A percentile compares a stretch with the other conserved stretches of the same genome.
These are phyloP conservation scores for Nannochloropsis oceanica DNA, from an alignment of 108 stramenopile species.

Conservation along the genomic window DNA sequence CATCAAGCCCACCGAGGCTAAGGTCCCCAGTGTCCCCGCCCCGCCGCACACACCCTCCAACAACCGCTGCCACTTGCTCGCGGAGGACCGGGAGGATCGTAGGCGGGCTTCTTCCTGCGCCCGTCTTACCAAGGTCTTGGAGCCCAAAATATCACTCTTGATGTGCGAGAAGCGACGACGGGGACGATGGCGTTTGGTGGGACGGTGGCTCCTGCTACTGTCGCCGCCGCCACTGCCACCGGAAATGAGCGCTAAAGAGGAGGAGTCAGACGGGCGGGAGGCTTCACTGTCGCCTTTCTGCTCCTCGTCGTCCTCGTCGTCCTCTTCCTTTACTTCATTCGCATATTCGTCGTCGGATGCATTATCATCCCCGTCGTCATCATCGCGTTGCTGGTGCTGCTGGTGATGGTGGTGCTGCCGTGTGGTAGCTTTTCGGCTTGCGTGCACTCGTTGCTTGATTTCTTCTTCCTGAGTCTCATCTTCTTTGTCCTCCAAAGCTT, in stretches of 20 bases:
- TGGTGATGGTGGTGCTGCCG: too few species aligned
- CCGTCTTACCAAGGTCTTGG: not conserved
- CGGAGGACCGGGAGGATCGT: not conserved
- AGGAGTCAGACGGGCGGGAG: not conserved
- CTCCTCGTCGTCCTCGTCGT: not conserved
- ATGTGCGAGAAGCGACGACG: not conserved
- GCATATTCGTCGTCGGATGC: too few species aligned
- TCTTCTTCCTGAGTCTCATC: not conserved
- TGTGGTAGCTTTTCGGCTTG: too few species aligned
- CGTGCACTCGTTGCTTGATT: too few species aligned
- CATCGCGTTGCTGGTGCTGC: too few species aligned
- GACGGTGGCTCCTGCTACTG: not conserved
- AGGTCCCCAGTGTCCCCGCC: not conserved
- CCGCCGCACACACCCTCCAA: not conserved
- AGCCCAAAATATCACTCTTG: not conserved
- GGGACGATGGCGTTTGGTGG: not conserved
- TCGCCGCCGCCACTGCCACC: not conserved
- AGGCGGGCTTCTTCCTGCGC: not conserved
- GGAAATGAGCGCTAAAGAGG: too few species aligned
- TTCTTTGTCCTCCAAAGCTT: not conserved
- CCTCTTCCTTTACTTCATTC: not conserved
- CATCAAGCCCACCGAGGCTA: not conserved
- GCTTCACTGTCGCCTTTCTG: not conserved
- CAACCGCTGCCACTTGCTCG: not conserved
- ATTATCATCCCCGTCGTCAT: too few species aligned